Conservation (phyloP, 2,329 filamentous ascomycete species). For the Claviceps capensis region DNA sequence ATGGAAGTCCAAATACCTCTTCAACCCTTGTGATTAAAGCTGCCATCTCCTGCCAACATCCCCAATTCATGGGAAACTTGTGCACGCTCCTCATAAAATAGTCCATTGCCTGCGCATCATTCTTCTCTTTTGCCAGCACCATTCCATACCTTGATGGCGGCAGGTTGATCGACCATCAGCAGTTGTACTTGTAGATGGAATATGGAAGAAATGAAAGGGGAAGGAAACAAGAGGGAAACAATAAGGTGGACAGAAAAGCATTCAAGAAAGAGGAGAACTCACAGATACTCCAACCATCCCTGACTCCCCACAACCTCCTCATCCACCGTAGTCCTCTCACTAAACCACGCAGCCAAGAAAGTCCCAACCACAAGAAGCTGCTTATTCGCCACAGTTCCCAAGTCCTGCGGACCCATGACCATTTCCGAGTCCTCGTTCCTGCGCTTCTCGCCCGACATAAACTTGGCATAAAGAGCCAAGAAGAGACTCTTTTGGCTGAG, state of each 20-base stretch:
- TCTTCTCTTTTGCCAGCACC: constrained; percentile 80
- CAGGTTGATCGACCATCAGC: background rate
- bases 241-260: background rate
- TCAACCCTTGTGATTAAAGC: constrained; percentile 66
- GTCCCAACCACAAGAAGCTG: constrained; percentile 65
- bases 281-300: constrained; percentile 86
- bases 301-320: constrained; percentile 52
- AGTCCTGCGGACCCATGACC: constrained; percentile 86
- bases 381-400: constrained; percentile 72
- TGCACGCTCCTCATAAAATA: constrained; percentile 85
- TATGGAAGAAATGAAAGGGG: background rate
- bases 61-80: constrained; percentile 90
- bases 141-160: constrained; percentile 55
- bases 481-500: constrained; percentile 89
- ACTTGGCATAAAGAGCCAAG: constrained; percentile 81
- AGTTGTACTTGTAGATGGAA: background rate
- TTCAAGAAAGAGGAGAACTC: constrained; percentile 13
- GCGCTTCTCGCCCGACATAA: constrained; percentile 85
- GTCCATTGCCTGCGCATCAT: constrained; percentile 68
- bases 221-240: background rate
- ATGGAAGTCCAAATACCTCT: constrained; percentile 40
- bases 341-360: constrained; percentile 71
- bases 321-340: constrained; percentile 42
- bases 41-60: constrained; percentile 87
- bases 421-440: constrained; percentile 96